Percentiles rank a stretch among this genome's conserved stretches.
Conservation (phyloP, 192 early-diverging fungal species). For the Coemansia sp. region DNA sequence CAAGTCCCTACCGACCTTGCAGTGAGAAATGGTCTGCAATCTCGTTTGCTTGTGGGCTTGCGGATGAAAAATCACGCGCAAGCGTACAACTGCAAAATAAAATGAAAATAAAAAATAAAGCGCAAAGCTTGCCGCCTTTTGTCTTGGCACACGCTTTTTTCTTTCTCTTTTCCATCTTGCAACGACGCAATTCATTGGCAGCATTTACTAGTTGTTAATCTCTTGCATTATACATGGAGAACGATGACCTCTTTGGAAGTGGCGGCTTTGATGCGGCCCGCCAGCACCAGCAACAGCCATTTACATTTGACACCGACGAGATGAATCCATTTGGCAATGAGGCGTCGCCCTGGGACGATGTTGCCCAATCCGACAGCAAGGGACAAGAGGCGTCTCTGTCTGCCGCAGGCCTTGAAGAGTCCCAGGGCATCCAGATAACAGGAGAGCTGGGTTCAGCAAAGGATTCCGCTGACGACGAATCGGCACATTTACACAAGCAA, state of each 20-base stretch:
- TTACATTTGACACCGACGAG: slow-evolving; percentile 42
- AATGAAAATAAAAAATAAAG: too few relatives aligned
- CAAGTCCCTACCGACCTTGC: too few relatives aligned
- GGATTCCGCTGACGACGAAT: not conserved
- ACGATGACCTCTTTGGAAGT: slow-evolving; percentile 45
- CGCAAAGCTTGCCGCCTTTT: not conserved
- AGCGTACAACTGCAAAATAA: too few relatives aligned
- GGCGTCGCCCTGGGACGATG: slow-evolving; percentile 32
- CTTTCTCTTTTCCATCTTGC: not conserved
- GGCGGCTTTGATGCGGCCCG: slow-evolving; percentile 29
- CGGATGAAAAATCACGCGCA: not conserved
- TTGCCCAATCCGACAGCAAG: slow-evolving; percentile 1
- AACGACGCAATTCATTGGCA: too few relatives aligned
- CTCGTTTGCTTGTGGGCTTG: slow-evolving; percentile 1
- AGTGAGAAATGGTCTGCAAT: not conserved
- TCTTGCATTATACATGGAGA: slow-evolving; percentile 7
- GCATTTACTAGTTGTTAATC: not conserved
- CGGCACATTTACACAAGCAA: not conserved
- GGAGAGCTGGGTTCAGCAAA: not conserved
- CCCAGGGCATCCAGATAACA: not conserved
- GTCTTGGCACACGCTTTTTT: not conserved
- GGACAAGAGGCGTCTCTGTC: not conserved
- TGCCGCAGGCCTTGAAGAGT: not conserved
- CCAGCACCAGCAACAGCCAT: slow-evolving; percentile 26
- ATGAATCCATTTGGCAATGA: slow-evolving; percentile 51